Conservation (phyloP, 352 stramenopile genomes). For the Halophytophthora batemanensis region DNA sequence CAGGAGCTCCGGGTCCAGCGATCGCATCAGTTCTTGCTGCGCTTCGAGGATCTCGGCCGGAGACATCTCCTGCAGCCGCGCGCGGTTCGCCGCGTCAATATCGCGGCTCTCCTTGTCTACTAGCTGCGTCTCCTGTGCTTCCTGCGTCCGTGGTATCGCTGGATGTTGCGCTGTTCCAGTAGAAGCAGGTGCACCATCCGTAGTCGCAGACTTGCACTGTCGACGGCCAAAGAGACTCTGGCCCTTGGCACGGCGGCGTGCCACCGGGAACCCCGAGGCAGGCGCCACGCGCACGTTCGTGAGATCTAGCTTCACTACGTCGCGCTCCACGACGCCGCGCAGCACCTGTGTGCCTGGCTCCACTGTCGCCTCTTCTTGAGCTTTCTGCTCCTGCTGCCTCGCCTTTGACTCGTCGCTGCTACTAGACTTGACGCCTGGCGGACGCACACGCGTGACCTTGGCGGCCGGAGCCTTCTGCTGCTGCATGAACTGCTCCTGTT, state of each 20-base stretch:
- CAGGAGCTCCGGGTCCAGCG: conserved; percentile 61
- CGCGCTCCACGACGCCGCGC: conserved; percentile 61
- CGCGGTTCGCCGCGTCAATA: conserved; percentile 61
- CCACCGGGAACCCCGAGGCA: conserved; percentile 56
- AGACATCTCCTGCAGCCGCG: conserved; percentile 60
- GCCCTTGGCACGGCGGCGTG: conserved; percentile 32
- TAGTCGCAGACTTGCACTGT: conserved; percentile 19
- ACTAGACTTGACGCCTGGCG: conserved; percentile 3
- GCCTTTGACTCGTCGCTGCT: conserved; percentile 3
- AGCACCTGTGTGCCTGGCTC: conserved; percentile 39
- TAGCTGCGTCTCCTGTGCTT: conserved; percentile 8
- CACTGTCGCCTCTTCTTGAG: too few species aligned
- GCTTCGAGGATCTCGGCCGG: conserved; percentile 63
- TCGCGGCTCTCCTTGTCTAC: conserved; percentile 37
- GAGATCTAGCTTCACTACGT: conserved; percentile 38
- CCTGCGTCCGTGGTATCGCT: too few species aligned
- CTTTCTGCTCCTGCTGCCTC: conserved; percentile 4
- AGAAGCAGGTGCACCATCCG: neutral
- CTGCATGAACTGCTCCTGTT: conserved; percentile 78
- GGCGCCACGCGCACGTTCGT: conserved; percentile 27
- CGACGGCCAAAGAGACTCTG: conserved; percentile 74
- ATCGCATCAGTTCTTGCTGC: conserved; percentile 58
- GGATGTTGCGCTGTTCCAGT: neutral
- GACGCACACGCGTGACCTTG: conserved; percentile 39
- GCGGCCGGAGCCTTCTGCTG: conserved; percentile 54